phyloP scores from a whole-genome alignment of 257 asterid species.

The Cruciata laevipes region DNA sequence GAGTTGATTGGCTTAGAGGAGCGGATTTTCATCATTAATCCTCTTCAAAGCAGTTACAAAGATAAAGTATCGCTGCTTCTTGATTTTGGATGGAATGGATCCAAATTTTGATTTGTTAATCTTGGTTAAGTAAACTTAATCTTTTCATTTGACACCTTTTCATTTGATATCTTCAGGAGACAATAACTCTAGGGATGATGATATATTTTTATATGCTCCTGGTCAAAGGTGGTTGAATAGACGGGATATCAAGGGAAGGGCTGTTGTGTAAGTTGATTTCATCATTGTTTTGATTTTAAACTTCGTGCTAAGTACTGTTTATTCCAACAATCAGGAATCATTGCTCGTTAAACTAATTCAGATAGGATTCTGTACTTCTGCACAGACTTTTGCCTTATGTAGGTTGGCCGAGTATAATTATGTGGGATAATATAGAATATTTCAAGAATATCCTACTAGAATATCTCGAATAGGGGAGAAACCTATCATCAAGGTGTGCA shows the following conservation, averaged over 20 bases:
- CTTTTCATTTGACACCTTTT: constrained; percentile 15
- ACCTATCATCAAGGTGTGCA: constrained; percentile 84
- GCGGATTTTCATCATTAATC: neutral
- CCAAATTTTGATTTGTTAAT: neutral
- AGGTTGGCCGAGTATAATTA: constrained; percentile 94
- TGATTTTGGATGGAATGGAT: neutral
- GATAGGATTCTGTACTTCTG: constrained; percentile 6
- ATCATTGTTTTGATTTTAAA: neutral
- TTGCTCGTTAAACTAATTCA: neutral
- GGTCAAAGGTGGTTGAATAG: constrained; percentile 95
- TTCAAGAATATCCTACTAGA: too few relatives aligned
- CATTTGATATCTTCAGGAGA: constrained; percentile 55
- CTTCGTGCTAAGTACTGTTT: neutral
- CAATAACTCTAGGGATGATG: constrained; percentile 83
- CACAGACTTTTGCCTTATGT: constrained; percentile 92
- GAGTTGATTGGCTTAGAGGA: neutral
- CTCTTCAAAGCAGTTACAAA: neutral
- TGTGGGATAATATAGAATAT: too few relatives aligned
- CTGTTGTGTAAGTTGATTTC: constrained; percentile 76
- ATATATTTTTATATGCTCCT: constrained; percentile 78
- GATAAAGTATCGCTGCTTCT: neutral
- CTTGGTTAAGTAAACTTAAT: neutral
- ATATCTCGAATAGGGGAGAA: too few relatives aligned
- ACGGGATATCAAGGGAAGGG: constrained; percentile 97
- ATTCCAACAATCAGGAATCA: too few relatives aligned